Base-by-base conservation (phyloP, 202 grass and related monocot genomes). In the Cymbopogon flexuosus region DNA sequence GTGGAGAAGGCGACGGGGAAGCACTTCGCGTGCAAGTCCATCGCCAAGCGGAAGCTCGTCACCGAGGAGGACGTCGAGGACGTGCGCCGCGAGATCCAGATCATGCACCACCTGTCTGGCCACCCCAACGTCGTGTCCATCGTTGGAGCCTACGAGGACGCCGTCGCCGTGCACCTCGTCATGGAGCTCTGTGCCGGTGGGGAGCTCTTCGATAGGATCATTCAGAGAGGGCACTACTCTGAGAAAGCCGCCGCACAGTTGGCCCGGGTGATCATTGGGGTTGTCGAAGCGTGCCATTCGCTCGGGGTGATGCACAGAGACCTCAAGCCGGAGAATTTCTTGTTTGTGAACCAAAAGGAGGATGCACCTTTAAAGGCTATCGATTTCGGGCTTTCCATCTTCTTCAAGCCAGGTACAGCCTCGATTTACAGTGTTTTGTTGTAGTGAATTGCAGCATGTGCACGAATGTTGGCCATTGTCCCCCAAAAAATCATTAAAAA, bases 241-340 rank as follows among this genome's bases (percentile, higher is more conserved):
- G 95, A 98, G 86, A 98, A 90, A 77, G 90, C 88, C 0, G 95
- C 95, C 0, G 95, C 95, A 0, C 84, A 91, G 60, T 75, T 98
- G 58, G 87, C 92, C 0, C 79, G 92, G 64, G 92, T 98, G 8
- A 94, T 98, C 70, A 77, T 98, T 63, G 82, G 92, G 2, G 87
- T 93, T 11, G 95, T 98, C 0, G 90, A 98, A 61, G 81, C 87
- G 0, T 98, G 92, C 64, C 95, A 98, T 89, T 98, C 95, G 0
- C 79, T 98, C 10, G 92, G 95, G 47, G 95, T 98, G 69, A 94
- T 97, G 92, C 95, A 97, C 77, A 83, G 95, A 59, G 95, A 97
- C 86, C 84, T 97, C 47, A 97, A 97, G 77, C 95, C 95, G 0
- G 95, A 98, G 42, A 98, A 98, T 76, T 98, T 98, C 79, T 84